Evolutionary conservation across 2,329 filamentous ascomycete genomes (phyloP), one percentile per base, ranked within the genome.

Genomic region (Trichoderma guizhouense): DNA sequence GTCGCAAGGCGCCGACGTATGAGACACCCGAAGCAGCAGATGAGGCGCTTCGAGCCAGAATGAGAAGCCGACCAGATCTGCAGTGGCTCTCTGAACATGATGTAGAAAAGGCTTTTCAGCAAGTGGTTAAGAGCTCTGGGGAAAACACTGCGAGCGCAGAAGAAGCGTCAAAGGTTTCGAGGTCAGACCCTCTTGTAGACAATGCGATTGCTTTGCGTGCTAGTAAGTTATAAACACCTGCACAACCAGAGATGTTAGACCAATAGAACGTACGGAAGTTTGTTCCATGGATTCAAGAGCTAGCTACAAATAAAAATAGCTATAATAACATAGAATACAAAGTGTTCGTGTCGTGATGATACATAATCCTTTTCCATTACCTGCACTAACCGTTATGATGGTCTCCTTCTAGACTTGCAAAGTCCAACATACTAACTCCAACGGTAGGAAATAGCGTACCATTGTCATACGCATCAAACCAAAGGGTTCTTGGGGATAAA

Each of bases 51-150:
- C 71, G 71, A 5, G 9, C 34, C 4, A 71, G 73, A 57, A 32
- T 74, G n/a, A 69, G 57, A 24, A 72, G 24, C 12, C 55, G 73
- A 9, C 73, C 73, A 8, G 70, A 73, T 60, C 67, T 73, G 7
- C 67, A 64, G 6, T 74, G 73, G 73, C 21, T 74, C 14, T 74
- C 73, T 12, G 73, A 74, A 34, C 72, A 74, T 18, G 70, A 74
- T 24, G 73, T 74, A 14, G 73, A 74, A 39, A 65, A 70, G 7
- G 36, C 65, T 1, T 69, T 69, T 21, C 5, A 9, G n/a, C 26
- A 24, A 26, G 65, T 69, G 36, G 55, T 60, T 26, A 36, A 30
- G n/a, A 15, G 26, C 2, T 24, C 21, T n/a, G 55, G 47, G 1
- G 15, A 34, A 21, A 34, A 7, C 2, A 18, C 36, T 9, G 3